These are phyloP conservation scores for Hansenula sp. DNA, from an alignment of 1,139 yeast species.

Conservation along the genomic window DNA sequence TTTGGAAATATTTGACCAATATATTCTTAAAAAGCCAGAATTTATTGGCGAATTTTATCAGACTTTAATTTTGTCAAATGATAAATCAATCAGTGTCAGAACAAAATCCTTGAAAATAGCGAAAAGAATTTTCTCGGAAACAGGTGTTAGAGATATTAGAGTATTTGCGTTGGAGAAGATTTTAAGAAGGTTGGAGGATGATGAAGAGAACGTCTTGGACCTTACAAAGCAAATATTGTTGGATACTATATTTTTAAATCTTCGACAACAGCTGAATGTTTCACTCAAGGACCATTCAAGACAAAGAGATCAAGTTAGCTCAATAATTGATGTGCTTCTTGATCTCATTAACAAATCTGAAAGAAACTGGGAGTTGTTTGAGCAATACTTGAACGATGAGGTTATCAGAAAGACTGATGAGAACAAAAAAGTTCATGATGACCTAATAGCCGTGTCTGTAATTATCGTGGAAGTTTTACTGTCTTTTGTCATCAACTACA, in stretches of 20 bases:
- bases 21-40: conserved; percentile 40
- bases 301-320: conserved; percentile 12
- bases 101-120: conserved; percentile 55
- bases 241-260: conserved; percentile 40
- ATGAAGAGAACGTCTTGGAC: conserved; percentile 54
- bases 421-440: conserved; percentile 14
- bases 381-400: conserved; percentile 37
- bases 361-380: conserved; percentile 37
- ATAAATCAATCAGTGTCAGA: conserved; percentile 62
- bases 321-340: conserved; percentile 31
- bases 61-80: conserved; percentile 33
- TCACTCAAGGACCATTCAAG: conserved; percentile 15
- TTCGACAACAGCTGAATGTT: conserved; percentile 11
- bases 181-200: conserved; percentile 59
- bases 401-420: conserved; percentile 30
- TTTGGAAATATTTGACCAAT: conserved; percentile 58
- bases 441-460: conserved; percentile 20
- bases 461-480: conserved; percentile 25
- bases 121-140: conserved; percentile 41
- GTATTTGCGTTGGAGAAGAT: conserved; percentile 45
- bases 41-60: conserved; percentile 44
- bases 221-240: conserved; percentile 37
- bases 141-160: conserved; percentile 30
- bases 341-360: conserved; percentile 32
- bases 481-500: conserved; percentile 26